Percentiles rank a stretch among this genome's conserved stretches.
phyloP scores from a whole-genome alignment of 2,329 filamentous ascomycete species.

The Hymenoscyphus occultus region DNA sequence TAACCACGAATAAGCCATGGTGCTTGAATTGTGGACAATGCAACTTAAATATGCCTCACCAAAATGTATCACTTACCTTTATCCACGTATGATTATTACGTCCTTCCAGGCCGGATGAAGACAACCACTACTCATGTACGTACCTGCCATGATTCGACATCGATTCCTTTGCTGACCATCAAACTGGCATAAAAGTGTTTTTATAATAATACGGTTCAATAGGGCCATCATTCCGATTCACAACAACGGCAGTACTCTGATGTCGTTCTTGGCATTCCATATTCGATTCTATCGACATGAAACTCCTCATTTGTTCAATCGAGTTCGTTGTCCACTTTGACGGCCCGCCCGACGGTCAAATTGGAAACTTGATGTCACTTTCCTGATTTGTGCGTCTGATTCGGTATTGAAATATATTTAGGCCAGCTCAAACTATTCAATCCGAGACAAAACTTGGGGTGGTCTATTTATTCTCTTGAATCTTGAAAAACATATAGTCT shows the following conservation, averaged over 20 bases:
- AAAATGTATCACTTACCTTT: background rate
- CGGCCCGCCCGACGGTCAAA: background rate
- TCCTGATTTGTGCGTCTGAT: too few species aligned
- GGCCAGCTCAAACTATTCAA: too few species aligned
- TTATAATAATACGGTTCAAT: background rate
- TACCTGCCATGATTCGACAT: background rate
- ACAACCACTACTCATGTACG: background rate
- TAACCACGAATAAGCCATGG: background rate
- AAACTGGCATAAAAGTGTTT: background rate
- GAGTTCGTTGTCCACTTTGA: background rate
- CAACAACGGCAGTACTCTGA: background rate
- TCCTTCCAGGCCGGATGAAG: background rate
- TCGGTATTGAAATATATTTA: too few species aligned
- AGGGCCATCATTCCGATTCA: conserved; percentile 1
- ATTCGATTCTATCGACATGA: background rate
- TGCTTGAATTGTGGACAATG: background rate
- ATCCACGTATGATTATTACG: background rate
- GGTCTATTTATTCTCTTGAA: background rate
- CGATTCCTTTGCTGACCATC: background rate
- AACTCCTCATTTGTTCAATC: background rate
- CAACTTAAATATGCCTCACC: background rate
- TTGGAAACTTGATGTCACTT: too few species aligned
- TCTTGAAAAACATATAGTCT: background rate
- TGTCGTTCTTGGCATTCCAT: conserved; percentile 1
- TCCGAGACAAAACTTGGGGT: background rate